These are phyloP conservation scores for Caloboletus firmus DNA, from an alignment of 1,284 basidiomycete genomes.

Conservation along the genomic window DNA sequence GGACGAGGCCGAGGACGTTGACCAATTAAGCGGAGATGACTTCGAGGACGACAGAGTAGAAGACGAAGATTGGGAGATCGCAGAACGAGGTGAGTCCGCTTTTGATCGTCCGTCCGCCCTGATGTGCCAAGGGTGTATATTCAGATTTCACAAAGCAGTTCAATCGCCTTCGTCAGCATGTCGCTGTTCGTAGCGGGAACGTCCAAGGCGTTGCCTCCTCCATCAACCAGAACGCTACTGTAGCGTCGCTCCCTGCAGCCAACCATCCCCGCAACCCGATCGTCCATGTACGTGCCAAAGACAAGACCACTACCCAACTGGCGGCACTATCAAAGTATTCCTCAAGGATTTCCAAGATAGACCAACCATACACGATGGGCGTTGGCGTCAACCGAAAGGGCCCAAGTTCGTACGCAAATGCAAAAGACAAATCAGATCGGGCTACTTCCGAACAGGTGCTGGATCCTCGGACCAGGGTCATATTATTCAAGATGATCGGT, in stretches of 20 bases:
- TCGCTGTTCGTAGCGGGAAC: slow-evolving; percentile 68
- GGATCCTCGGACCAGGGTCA: slow-evolving; percentile 86
- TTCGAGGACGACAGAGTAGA: slow-evolving; percentile 65
- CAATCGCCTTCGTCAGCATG: slow-evolving; percentile 86
- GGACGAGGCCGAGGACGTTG: slow-evolving; percentile 42
- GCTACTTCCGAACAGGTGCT: slow-evolving; percentile 95
- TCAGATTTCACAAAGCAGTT: slow-evolving; percentile 96
- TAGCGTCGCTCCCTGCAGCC: slow-evolving; percentile 68
- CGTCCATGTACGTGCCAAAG: slow-evolving; percentile 39
- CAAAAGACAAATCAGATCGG: slow-evolving; percentile 91
- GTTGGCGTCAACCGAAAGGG: slow-evolving; percentile 88
- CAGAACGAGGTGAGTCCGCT: slow-evolving; percentile 60
- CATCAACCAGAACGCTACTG: slow-evolving; percentile 45
- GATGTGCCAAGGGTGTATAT: neutral
- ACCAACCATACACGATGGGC: slow-evolving; percentile 74
- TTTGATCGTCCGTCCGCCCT: neutral
- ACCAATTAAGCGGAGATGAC: slow-evolving; percentile 42
- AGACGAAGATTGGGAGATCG: slow-evolving; percentile 91
- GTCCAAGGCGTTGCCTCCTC: slow-evolving; percentile 57
- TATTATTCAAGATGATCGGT: slow-evolving; percentile 92
- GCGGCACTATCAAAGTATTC: slow-evolving; percentile 70
- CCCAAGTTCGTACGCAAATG: slow-evolving; percentile 78
- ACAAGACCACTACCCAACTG: slow-evolving; percentile 66
- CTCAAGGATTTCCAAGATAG: slow-evolving; percentile 65
- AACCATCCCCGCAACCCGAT: slow-evolving; percentile 56